These are phyloP conservation scores for Venturia pyrina DNA, from an alignment of 2,329 filamentous ascomycete species.

Conservation along the genomic window DNA sequence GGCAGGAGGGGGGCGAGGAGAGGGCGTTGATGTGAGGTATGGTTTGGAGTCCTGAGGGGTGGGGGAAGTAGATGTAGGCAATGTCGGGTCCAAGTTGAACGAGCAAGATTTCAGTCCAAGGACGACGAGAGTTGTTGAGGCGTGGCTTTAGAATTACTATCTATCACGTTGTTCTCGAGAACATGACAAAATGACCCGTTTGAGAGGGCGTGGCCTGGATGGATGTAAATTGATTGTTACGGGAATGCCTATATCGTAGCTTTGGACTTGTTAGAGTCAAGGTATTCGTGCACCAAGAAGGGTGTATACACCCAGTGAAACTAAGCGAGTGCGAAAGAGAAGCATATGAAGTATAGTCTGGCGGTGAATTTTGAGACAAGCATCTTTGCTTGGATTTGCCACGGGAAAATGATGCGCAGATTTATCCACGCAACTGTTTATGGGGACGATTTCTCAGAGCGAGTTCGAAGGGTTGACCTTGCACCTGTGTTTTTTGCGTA, in stretches of 20 bases:
- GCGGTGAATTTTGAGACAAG: conserved; percentile 15
- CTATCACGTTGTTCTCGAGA: conserved; percentile 42
- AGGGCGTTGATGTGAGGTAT: conserved; percentile 4
- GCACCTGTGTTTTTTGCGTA: too few relatives aligned
- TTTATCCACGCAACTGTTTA: not conserved
- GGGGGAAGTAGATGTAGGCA: conserved; percentile 16
- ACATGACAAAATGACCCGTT: conserved; percentile 46
- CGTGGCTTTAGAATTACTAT: too few relatives aligned
- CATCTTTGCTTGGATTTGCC: not conserved
- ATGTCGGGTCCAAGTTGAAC: too few relatives aligned
- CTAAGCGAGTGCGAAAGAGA: conserved; percentile 2
- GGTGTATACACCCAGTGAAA: not conserved
- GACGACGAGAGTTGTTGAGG: too few relatives aligned
- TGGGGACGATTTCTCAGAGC: not conserved
- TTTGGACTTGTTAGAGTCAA: conserved; percentile 20
- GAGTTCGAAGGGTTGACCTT: not conserved
- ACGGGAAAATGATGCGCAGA: not conserved
- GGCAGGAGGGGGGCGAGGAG: not conserved
- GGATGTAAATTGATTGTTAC: conserved; percentile 47
- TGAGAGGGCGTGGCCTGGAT: conserved; percentile 40
- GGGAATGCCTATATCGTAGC: conserved; percentile 48
- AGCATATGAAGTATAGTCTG: conserved; percentile 30
- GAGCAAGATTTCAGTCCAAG: too few relatives aligned
- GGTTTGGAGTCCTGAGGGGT: conserved; percentile 3
- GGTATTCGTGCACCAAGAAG: conserved; percentile 10